These are phyloP conservation scores for Alternaria ethzedia DNA, from an alignment of 2,329 filamentous ascomycete genomes.

Conservation along the genomic window DNA sequence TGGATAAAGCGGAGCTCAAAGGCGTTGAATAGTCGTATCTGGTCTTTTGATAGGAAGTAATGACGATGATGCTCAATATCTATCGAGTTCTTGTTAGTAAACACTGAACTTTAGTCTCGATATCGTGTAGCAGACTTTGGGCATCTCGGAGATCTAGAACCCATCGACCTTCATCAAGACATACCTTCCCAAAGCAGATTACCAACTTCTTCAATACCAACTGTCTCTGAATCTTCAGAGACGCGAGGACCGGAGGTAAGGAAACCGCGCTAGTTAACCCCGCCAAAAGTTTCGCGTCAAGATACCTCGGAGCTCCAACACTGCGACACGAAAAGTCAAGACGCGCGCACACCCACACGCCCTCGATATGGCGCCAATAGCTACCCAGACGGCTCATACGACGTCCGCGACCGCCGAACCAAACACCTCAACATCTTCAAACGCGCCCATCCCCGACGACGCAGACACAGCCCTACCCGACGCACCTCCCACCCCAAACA, in stretches of 20 bases:
- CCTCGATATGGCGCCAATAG: not conserved
- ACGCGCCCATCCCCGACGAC: not conserved
- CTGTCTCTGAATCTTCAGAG: not conserved
- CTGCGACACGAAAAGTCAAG: not conserved
- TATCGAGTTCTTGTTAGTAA: not conserved
- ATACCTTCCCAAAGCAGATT: too few relatives aligned
- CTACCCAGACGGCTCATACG: not conserved
- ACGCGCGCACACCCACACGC: not conserved
- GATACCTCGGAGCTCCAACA: not conserved
- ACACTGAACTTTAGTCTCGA: not conserved
- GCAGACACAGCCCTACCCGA: not conserved
- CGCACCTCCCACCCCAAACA: not conserved
- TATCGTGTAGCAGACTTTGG: too few relatives aligned
- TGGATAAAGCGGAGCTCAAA: not conserved
- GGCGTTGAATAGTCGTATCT: not conserved
- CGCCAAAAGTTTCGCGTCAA: conserved; percentile 28
- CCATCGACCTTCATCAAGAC: too few relatives aligned
- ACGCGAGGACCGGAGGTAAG: conserved; percentile 17
- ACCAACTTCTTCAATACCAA: too few relatives aligned
- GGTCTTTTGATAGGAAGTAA: not conserved
- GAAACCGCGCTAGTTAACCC: conserved; percentile 27
- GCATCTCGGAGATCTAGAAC: too few relatives aligned
- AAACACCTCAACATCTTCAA: not conserved
- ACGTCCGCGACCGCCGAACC: not conserved
- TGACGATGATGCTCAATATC: not conserved